A percentile compares a stretch with the other conserved stretches of the same genome.
Evolutionary conservation across 2,329 filamentous ascomycete species (phyloP).

Genomic region (Colletotrichum kahawae): DNA sequence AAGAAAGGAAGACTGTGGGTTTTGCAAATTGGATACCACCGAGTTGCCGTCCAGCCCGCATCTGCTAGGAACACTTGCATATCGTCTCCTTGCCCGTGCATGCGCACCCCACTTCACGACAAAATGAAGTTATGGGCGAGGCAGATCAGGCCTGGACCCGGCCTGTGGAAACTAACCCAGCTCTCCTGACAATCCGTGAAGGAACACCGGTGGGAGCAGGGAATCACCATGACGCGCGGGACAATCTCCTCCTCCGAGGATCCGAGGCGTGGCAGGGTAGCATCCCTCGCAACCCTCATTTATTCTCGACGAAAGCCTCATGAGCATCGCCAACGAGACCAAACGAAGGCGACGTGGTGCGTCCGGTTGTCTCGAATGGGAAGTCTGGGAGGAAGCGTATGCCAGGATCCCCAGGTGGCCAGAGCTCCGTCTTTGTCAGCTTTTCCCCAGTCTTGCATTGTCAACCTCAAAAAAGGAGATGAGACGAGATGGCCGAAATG

Average conservation of each 20-base stretch:
- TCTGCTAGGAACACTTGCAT: constrained; percentile 15
- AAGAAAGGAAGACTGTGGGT: neutral
- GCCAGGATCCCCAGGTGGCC: neutral
- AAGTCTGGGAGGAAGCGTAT: neutral
- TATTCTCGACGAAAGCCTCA: constrained; percentile 7
- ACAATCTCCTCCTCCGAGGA: constrained; percentile 3
- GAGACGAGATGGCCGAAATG: constrained; percentile 11
- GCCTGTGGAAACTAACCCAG: neutral
- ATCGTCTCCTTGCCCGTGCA: constrained; percentile 16
- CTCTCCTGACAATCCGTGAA: neutral
- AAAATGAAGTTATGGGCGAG: constrained; percentile 3
- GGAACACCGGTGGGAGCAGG: neutral
- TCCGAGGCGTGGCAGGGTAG: constrained; percentile 15
- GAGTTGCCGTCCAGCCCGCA: constrained; percentile 2
- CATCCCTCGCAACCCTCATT: constrained; percentile 12
- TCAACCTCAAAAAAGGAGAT: neutral
- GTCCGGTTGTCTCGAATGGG: neutral
- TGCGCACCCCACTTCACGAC: constrained; percentile 8
- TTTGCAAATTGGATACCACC: constrained; percentile 5
- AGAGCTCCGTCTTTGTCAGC: neutral
- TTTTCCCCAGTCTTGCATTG: neutral
- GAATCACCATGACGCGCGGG: constrained; percentile 1
- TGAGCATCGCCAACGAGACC: neutral
- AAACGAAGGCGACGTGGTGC: neutral
- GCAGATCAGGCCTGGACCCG: constrained; percentile 5